Conservation (phyloP, 306 rosid genomes). For the Quercus engelmannii region DNA sequence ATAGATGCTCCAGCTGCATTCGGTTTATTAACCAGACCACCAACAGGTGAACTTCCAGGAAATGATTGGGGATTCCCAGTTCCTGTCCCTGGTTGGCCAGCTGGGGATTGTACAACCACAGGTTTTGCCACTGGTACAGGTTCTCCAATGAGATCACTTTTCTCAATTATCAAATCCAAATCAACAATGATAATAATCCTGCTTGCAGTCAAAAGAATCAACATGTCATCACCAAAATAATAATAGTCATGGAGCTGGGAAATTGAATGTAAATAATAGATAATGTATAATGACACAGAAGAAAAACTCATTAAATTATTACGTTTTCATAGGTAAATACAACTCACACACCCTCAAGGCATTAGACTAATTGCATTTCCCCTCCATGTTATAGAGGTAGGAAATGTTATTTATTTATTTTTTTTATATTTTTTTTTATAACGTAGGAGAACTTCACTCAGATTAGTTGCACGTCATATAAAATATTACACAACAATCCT, state of each 20-base stretch:
- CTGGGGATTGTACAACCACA: constrained; percentile 18
- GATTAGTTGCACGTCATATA: neutral
- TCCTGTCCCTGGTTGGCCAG: constrained; percentile 32
- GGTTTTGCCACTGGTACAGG: constrained; percentile 38
- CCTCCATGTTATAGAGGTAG: neutral
- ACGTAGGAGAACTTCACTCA: neutral
- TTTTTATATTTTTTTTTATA: too few species aligned
- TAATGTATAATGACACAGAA: neutral
- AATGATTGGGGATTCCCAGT: constrained; percentile 38
- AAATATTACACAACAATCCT: neutral
- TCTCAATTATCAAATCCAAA: constrained; percentile 54
- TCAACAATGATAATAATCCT: constrained; percentile 75
- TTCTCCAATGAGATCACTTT: constrained; percentile 60
- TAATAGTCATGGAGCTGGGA: neutral
- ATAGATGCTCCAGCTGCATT: constrained; percentile 30
- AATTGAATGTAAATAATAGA: neutral
- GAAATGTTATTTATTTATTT: neutral
- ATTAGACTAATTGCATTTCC: neutral
- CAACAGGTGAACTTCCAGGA: constrained; percentile 23
- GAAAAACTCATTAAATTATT: neutral
- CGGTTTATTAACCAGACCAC: constrained; percentile 30
- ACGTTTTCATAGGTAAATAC: neutral
- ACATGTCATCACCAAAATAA: neutral
- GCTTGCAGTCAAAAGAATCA: constrained; percentile 20
- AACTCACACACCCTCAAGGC: neutral